Evolutionary conservation across 164 flowering plant species (phyloP).

Genomic region (Piper betle): DNA sequence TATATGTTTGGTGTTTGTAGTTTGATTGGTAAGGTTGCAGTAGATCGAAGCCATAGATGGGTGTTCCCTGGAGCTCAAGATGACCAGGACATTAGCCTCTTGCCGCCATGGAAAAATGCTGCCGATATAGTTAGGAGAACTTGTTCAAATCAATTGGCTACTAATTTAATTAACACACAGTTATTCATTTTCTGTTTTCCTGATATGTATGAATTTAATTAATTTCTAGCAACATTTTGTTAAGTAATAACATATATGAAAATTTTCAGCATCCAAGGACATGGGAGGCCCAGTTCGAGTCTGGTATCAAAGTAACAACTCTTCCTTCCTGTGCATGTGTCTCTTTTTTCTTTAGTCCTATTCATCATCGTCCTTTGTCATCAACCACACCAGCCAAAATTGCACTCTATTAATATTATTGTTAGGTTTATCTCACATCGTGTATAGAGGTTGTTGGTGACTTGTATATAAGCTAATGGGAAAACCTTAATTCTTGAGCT

Average conservation of each 20-base stretch:
- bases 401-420: too few relatives aligned
- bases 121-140: slow-evolving; percentile 57
- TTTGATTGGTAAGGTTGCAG: slow-evolving; percentile 92
- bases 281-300: slow-evolving; percentile 97
- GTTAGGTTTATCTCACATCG: too few relatives aligned
- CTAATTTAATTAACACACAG: too few relatives aligned
- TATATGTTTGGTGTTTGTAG: slow-evolving; percentile 14
- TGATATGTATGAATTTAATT: too few relatives aligned
- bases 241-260: neutral
- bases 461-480: too few relatives aligned
- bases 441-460: too few relatives aligned
- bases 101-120: slow-evolving; percentile 88
- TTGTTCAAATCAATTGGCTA: neutral
- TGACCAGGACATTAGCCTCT: slow-evolving; percentile 61
- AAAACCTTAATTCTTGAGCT: too few relatives aligned
- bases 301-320: slow-evolving; percentile 70
- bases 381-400: too few relatives aligned
- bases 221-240: neutral
- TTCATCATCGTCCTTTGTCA: too few relatives aligned
- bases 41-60: slow-evolving; percentile 94
- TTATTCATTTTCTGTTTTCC: too few relatives aligned
- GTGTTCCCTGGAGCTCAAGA: slow-evolving; percentile 74
- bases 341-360: too few relatives aligned
- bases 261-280: slow-evolving; percentile 79
- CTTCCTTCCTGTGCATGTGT: neutral